Evolutionary conservation across 2,329 filamentous ascomycete genomes (phyloP).

Genomic region (Cladophialophora psammophila): DNA sequence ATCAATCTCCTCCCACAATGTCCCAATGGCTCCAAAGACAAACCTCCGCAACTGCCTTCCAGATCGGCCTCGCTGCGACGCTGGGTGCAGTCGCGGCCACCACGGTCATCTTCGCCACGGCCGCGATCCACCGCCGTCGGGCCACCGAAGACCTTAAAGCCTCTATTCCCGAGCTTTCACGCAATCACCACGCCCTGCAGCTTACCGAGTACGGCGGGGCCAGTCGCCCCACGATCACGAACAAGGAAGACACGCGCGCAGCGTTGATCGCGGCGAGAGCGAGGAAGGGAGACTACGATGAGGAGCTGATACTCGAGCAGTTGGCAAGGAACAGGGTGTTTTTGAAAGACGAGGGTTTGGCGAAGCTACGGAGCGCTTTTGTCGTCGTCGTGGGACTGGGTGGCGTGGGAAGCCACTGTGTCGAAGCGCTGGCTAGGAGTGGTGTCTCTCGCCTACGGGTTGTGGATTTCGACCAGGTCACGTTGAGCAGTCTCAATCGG

Average conservation of each 20-base stretch:
- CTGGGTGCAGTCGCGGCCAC: slow-evolving; percentile 53
- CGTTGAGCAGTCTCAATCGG: slow-evolving; percentile 90
- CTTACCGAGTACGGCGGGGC: slow-evolving; percentile 58
- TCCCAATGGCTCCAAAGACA: slow-evolving; percentile 37
- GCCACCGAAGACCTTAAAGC: slow-evolving; percentile 65
- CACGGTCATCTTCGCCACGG: slow-evolving; percentile 62
- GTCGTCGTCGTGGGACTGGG: slow-evolving; percentile 91
- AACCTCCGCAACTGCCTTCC: slow-evolving; percentile 28
- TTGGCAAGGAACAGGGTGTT: slow-evolving; percentile 93
- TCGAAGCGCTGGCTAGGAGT: slow-evolving; percentile 83
- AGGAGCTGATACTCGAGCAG: slow-evolving; percentile 91
- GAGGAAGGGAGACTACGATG: slow-evolving; percentile 69
- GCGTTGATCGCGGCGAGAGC: slow-evolving; percentile 66
- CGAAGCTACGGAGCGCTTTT: slow-evolving; percentile 79
- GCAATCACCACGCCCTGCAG: slow-evolving; percentile 44
- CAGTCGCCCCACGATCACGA: slow-evolving; percentile 41
- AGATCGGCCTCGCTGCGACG: slow-evolving; percentile 47
- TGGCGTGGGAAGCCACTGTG: slow-evolving; percentile 92
- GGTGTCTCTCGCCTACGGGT: slow-evolving; percentile 87
- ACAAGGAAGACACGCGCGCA: slow-evolving; percentile 63
- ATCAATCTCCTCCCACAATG: slow-evolving; percentile 18
- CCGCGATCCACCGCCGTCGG: slow-evolving; percentile 62
- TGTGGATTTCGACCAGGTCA: slow-evolving; percentile 97
- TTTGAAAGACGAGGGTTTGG: slow-evolving; percentile 79
- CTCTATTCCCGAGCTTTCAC: slow-evolving; percentile 55